Base-by-base conservation (phyloP, 345 rosid species). In the Cardamine resedifolia region DNA sequence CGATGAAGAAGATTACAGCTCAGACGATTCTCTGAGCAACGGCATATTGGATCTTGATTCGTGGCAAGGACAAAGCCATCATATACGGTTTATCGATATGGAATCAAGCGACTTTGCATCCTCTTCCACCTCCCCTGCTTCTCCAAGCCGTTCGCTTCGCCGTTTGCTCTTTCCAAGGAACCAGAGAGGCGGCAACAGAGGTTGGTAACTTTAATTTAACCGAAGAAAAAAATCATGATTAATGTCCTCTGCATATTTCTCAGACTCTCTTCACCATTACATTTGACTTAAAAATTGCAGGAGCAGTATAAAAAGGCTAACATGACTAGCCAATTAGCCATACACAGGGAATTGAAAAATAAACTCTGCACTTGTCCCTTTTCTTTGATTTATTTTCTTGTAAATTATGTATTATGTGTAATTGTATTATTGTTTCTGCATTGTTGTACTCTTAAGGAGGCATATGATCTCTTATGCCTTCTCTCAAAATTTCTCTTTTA, bases 21-120 rank as follows among this genome's bases (percentile, higher is more conserved):
- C 83, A 8, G 96, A 87, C 52, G 92, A 86, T 12, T 80, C 85
- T 56, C 31, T 83, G 30, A 81, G 79, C 57, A 90, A 81, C 23
- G 80, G 71, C 38, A 65, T 77, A 20, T 39, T 79, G 27, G 70
- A 82, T 15, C 69, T 86, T 58, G 87, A 82, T 31, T 73, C 87
- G 9, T 83, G 72, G 80, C 76, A 58, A 43, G 63, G 72, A 43
- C 72, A 71, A 50, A 16, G 68, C 31, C 80, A 41, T 77, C 80
- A 77, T 43, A 77, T 77, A 72, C 71, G 80, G 53, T 78, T 81
- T 51, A 74, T 79, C 59, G 84, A 77, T 58, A 63, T 85, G 70
- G 85, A 80, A 33, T 82, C 71, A 19, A 80, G 81, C 3, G 88
- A 79, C 59, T 75, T 81, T 4, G 48, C 80, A 20, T 64, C 79